phyloP scores from a whole-genome alignment of 2,329 filamentous ascomycete species.

The Talaromyces sp. region DNA sequence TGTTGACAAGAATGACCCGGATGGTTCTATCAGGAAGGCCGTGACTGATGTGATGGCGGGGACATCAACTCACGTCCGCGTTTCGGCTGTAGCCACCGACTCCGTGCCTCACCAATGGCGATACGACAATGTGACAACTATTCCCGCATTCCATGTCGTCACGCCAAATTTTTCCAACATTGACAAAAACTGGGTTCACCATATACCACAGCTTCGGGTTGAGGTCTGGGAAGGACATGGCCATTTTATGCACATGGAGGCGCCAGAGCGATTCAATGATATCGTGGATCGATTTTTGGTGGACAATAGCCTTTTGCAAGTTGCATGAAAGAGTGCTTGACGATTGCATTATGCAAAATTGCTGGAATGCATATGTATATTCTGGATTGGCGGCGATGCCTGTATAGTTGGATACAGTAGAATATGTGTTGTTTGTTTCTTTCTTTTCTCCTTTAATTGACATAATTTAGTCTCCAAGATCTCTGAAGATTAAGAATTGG shows the following conservation, averaged over 20 bases:
- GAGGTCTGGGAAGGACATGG: neutral
- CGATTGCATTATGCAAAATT: neutral
- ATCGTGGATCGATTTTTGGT: neutral
- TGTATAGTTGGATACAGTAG: too few species aligned
- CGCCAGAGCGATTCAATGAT: neutral
- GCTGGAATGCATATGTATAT: neutral
- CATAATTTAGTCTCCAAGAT: neutral
- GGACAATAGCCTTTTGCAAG: neutral
- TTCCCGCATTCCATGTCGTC: neutral
- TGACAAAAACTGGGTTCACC: neutral
- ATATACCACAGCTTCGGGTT: neutral
- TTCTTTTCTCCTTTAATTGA: neutral
- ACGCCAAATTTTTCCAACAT: neutral
- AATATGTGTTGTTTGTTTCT: neutral
- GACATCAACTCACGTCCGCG: neutral
- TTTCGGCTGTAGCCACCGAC: neutral
- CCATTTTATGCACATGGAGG: neutral
- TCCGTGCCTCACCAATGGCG: neutral
- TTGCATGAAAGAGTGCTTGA: neutral
- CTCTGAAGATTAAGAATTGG: neutral
- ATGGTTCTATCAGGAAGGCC: neutral
- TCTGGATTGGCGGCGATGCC: too few species aligned
- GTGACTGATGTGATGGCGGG: neutral
- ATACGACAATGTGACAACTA: neutral
- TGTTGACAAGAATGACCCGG: neutral